Base-by-base conservation (phyloP, 2,329 filamentous ascomycete species). In the Amauroascus verrucosus region DNA sequence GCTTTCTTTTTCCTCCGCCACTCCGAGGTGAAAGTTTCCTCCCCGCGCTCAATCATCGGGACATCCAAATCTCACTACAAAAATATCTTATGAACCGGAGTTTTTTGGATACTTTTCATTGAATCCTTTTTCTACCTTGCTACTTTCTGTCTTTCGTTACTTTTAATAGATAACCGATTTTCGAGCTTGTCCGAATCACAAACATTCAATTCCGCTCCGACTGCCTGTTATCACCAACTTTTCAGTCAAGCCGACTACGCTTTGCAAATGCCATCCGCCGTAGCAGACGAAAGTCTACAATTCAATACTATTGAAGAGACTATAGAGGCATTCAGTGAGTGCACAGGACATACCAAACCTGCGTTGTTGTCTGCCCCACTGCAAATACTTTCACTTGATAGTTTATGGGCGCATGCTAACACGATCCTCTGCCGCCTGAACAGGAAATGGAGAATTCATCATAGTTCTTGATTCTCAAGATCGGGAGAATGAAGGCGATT, bases 401-500 rank as follows among this genome's bases (percentile, higher is more conserved):
- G 6, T 38, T 5, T 14, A 35, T 3, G 2, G 11, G 6, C 22
- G 13, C 3, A 22, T 2, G 54, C 60, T 64, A 54, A 65, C 54
- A 22, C 40, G 54, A 9, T 18, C 9, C 53, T 57, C 51, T 49
- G 41, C 30, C 26, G 5, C 5, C 26, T 46, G 22, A 44, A 26
- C 54, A 87, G 84, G 77, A 64, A 80, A 83, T 70, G 89, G 88
- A 70, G 84, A 97, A 67, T 97, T 97, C 78, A 85, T 98, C 67
- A 83, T 98, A 57, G 91, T 96, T 35, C 87, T 98, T 65, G 93
- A 98, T 75, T 86, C 88, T 61, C 83, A 88, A 59, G 81, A 84
- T 58, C 90, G 93, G 70, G 93, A 98, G 72, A 98, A 98, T 70
- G 93, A 98, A 78, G 93, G 90, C 70, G 93, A 98, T 74, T 81